Conservation (phyloP, 2,329 filamentous ascomycete genomes). For the Xylariaceae sp. region DNA sequence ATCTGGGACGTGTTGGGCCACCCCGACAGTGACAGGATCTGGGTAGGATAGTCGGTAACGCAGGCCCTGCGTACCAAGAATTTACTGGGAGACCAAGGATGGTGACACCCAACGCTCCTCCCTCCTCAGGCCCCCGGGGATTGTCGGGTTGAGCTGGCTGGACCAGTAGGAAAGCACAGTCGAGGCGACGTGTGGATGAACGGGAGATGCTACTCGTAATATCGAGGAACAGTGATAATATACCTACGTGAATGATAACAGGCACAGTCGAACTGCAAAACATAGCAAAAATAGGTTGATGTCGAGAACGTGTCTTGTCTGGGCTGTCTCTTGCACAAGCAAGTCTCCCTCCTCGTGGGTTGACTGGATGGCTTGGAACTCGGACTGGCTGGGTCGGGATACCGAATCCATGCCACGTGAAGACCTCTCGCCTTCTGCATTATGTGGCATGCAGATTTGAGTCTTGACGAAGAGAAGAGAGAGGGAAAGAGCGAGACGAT, state of each 20-base stretch:
- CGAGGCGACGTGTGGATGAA: neutral
- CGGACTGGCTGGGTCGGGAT: neutral
- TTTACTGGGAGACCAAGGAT: neutral
- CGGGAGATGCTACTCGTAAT: no score
- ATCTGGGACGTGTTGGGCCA: neutral
- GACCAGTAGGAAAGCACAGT: neutral
- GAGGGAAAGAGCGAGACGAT: no score
- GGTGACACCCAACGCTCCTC: neutral
- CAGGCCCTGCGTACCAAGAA: neutral
- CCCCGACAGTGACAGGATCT: neutral
- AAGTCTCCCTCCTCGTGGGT: no score
- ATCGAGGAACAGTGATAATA: no score
- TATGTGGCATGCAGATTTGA: neutral
- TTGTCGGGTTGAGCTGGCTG: neutral
- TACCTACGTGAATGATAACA: no score
- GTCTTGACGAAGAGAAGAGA: neutral
- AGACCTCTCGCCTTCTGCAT: neutral
- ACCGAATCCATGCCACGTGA: neutral
- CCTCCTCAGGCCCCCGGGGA: no score
- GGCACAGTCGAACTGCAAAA: neutral
- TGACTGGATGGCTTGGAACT: neutral
- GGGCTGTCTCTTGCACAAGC: neutral
- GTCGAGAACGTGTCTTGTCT: neutral
- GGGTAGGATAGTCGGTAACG: neutral
- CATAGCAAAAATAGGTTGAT: neutral